Conservation (phyloP, 805 yeast genomes). For the Pichia phayaonensis region DNA sequence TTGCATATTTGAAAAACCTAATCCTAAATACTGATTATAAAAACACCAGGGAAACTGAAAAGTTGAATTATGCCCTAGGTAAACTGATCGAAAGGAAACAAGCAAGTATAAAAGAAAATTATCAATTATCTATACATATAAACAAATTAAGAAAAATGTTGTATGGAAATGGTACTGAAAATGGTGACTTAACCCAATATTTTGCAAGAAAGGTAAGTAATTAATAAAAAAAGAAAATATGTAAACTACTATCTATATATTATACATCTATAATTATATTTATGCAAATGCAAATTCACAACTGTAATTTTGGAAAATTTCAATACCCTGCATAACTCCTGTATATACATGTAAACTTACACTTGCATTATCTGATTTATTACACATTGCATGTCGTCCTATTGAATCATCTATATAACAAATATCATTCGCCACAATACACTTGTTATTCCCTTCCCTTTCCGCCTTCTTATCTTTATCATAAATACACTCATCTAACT, state of each 20-base stretch:
- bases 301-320: background rate
- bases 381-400: constrained; percentile 59
- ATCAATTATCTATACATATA: constrained; percentile 12
- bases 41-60: constrained; percentile 16
- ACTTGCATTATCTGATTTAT: constrained; percentile 38
- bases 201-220: constrained; percentile 45
- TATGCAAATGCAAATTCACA: background rate
- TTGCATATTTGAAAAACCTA: background rate
- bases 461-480: constrained; percentile 17
- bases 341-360: constrained; percentile 67
- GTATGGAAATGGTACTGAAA: constrained; percentile 24
- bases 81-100: constrained; percentile 25
- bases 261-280: too few species aligned
- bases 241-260: background rate
- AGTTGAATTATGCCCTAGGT: constrained; percentile 22
- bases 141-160: constrained; percentile 18
- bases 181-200: constrained; percentile 42
- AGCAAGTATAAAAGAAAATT: constrained; percentile 22
- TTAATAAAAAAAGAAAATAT: background rate
- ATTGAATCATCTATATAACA: constrained; percentile 59
- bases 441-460: constrained; percentile 11
- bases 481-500: constrained; percentile 48
- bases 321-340: background rate
- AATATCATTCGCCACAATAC: constrained; percentile 32
- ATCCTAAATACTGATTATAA: background rate